Evolutionary conservation across 2,329 filamentous ascomycete species (phyloP).

Genomic region (Penicillium sp.): DNA sequence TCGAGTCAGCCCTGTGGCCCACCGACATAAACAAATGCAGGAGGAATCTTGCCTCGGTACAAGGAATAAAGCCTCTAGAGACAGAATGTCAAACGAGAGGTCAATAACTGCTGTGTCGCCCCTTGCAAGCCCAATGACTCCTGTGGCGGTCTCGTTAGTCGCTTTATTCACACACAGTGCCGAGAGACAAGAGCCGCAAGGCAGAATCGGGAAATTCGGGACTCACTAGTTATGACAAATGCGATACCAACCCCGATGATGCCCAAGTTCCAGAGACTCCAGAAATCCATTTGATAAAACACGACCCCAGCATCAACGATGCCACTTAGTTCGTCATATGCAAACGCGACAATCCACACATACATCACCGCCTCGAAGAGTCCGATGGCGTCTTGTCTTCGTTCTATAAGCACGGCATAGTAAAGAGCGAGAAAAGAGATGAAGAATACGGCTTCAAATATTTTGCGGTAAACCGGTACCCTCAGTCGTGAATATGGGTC

Average conservation of each 20-base stretch:
- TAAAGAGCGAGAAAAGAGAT: slow-evolving; percentile 74
- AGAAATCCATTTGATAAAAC: slow-evolving; percentile 82
- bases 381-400: slow-evolving; percentile 67
- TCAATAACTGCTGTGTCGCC: slow-evolving; percentile 67
- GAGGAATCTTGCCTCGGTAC: slow-evolving; percentile 61
- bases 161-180: neutral
- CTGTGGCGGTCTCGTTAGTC: slow-evolving; percentile 41
- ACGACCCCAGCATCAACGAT: slow-evolving; percentile 82
- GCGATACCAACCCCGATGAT: slow-evolving; percentile 72
- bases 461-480: slow-evolving; percentile 81
- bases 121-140: slow-evolving; percentile 66
- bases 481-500: slow-evolving; percentile 75
- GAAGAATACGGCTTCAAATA: slow-evolving; percentile 82
- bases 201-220: slow-evolving; percentile 18
- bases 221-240: slow-evolving; percentile 72
- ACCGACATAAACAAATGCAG: neutral
- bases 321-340: slow-evolving; percentile 83
- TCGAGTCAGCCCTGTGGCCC: slow-evolving; percentile 19
- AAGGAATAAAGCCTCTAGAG: slow-evolving; percentile 85
- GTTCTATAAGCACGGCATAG: slow-evolving; percentile 79
- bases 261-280: slow-evolving; percentile 72
- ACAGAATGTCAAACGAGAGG: slow-evolving; percentile 83
- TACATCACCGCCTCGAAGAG: slow-evolving; percentile 72
- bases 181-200: slow-evolving; percentile 17
- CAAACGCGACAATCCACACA: slow-evolving; percentile 83